Conservation (phyloP, 2,329 filamentous ascomycete genomes). For the Alternaria ventricosa region DNA sequence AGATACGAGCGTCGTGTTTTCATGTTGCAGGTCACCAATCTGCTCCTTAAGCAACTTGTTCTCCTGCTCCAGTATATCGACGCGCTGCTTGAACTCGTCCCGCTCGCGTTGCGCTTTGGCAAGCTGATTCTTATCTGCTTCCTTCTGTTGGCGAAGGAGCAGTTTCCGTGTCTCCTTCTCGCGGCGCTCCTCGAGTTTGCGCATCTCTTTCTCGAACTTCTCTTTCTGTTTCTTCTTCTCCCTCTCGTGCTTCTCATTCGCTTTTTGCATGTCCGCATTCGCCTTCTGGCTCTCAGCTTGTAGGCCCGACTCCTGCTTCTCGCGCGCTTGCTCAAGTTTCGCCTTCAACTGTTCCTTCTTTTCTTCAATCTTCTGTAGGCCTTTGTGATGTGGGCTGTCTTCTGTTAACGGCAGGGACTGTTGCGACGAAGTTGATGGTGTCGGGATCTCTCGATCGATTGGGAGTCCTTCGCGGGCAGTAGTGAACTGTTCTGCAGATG, state of each 20-base stretch:
- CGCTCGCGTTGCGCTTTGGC: constrained; percentile 56
- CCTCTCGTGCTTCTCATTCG: constrained; percentile 68
- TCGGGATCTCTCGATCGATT: constrained; percentile 30
- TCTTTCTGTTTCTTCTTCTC: constrained; percentile 56
- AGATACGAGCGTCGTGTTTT: constrained; percentile 62
- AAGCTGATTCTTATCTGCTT: constrained; percentile 62
- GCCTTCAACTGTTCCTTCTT: constrained; percentile 65
- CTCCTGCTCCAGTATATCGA: constrained; percentile 57
- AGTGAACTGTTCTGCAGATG: constrained; percentile 52
- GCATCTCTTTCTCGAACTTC: constrained; percentile 54
- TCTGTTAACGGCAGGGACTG: constrained; percentile 27
- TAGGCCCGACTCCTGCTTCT: constrained; percentile 54
- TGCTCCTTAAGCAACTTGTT: constrained; percentile 58
- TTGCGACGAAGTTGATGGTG: constrained; percentile 36
- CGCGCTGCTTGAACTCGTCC: constrained; percentile 54
- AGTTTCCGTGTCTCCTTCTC: constrained; percentile 68
- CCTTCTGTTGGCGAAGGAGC: constrained; percentile 67
- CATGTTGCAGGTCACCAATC: constrained; percentile 62
- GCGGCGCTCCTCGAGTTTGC: constrained; percentile 72
- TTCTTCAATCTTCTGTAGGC: constrained; percentile 68
- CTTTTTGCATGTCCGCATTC: constrained; percentile 63
- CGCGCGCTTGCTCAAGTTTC: constrained; percentile 64
- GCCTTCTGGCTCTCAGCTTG: constrained; percentile 43
- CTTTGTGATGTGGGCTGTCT: constrained; percentile 48
- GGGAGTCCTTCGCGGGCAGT: constrained; percentile 42